Conservation (phyloP, 768 basidiomycete genomes). For the Leucocoprinus leucothites region DNA sequence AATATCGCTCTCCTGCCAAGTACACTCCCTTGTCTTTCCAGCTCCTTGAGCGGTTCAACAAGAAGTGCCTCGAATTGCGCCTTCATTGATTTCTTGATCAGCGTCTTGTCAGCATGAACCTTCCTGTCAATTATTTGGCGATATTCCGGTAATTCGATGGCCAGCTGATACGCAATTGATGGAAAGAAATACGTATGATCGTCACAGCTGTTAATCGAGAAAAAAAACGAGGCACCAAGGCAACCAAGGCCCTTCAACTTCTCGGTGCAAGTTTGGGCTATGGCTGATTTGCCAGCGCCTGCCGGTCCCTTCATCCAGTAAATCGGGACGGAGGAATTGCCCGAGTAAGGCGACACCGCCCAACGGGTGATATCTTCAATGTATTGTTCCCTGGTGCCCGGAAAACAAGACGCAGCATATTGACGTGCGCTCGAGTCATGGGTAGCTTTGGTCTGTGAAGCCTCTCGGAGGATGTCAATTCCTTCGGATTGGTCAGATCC, state of each 20-base stretch:
- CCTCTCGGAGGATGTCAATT: background rate
- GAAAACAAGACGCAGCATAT: slow-evolving; percentile 11
- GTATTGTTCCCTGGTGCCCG: slow-evolving; percentile 9
- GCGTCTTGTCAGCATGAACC: background rate
- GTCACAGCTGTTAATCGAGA: background rate
- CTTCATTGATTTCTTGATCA: background rate
- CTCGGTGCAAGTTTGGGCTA: slow-evolving; percentile 4
- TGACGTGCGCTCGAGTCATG: slow-evolving; percentile 7
- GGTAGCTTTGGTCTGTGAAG: background rate
- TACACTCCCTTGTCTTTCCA: background rate
- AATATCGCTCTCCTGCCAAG: background rate
- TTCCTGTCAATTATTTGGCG: background rate
- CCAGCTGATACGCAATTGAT: slow-evolving; percentile 6
- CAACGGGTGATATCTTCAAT: slow-evolving; percentile 10
- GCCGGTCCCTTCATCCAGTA: slow-evolving; percentile 9
- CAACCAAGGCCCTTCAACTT: background rate
- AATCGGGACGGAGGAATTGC: background rate
- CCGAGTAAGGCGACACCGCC: background rate
- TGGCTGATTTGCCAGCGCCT: slow-evolving; percentile 10
- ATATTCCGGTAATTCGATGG: background rate
- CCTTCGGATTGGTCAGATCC: background rate
- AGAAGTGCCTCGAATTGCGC: background rate
- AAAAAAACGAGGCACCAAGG: slow-evolving; percentile 13
- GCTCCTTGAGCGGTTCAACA: background rate
- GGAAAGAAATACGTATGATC: background rate